Evolutionary conservation across 2,329 filamentous ascomycete genomes (phyloP), one percentile per base, ranked within the genome.

Genomic region (Apiospora malaysiana): DNA sequence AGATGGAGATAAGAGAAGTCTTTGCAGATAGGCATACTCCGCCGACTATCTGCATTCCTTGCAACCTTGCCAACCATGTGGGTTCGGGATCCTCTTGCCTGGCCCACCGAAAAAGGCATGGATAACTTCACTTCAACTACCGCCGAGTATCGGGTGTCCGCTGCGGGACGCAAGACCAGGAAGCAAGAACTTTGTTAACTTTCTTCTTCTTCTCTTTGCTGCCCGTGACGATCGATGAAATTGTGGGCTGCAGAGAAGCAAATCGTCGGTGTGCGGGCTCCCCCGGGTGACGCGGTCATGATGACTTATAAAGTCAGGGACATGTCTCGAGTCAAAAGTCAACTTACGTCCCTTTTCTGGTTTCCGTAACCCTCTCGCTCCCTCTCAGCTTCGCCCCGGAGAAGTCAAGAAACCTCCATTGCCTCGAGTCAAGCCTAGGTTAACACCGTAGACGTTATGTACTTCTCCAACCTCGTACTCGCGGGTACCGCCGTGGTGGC

Each of bases 281-380:
- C 27, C 56, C 40, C 56, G 56, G 56, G 40, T 37, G 27, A 59
- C 18, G 21, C 56, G 8, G 18, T 32, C 10, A 40, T 37, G 56
- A 59, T 59, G 56, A n/a, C n/a, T n/a, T n/a, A 63, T 40, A 63
- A 63, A 63, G 56, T 63, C 51, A 63, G n/a, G 18, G 32, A 40
- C 56, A 63, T 63, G 56, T 37, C 56, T 63, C 56, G 18, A 21
- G 56, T 14, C 27, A 6, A 63, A 63, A n/a, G n/a, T n/a, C n/a
- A n/a, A n/a, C n/a, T n/a, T n/a, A n/a, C 56, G 32, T 32, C 8
- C 56, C 21, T 14, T 14, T 63, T 21, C 32, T 63, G 56, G 32
- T 63, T 63, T 40, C 32, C 4, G 32, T 40, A 63, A 63, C 27
- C 56, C 56, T 56, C 25, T 37, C 27, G 27, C 56, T 63, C 32